Evolutionary conservation across 441 rosid genomes (phyloP).

Genomic region (Brassica balearica): DNA sequence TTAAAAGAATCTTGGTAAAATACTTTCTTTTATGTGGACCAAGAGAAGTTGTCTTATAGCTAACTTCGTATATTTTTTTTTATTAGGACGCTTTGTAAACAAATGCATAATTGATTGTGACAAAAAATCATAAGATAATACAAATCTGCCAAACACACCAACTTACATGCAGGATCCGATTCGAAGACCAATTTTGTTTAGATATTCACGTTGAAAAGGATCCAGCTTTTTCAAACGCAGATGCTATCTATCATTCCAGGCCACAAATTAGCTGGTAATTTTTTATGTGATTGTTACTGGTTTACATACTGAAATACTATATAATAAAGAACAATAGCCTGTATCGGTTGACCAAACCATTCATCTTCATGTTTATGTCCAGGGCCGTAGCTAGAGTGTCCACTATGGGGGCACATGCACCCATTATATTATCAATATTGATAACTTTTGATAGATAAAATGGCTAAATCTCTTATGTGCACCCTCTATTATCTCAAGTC

Average conservation of each 20-base stretch:
- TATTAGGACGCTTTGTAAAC: neutral
- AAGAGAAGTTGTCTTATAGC: neutral
- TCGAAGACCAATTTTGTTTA: neutral
- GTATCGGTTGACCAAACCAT: neutral
- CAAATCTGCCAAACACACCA: conserved; percentile 3
- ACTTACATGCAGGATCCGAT: conserved; percentile 9
- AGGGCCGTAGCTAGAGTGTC: too few relatives aligned
- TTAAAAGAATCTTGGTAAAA: conserved; percentile 5
- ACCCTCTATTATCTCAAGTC: too few relatives aligned
- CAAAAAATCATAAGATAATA: conserved; percentile 9
- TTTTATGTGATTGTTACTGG: too few relatives aligned
- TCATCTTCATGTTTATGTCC: neutral
- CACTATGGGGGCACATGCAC: too few relatives aligned
- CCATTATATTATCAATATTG: too few relatives aligned
- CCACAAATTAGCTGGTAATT: neutral
- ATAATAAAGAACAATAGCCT: neutral
- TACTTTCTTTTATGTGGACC: neutral
- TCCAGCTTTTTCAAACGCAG: neutral
- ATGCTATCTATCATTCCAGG: conserved; percentile 4
- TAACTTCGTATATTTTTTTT: neutral
- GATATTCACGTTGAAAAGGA: neutral
- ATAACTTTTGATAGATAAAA: too few relatives aligned
- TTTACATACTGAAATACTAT: neutral
- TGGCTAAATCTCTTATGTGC: too few relatives aligned
- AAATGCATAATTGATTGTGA: neutral